A percentile compares a stretch with the other conserved stretches of the same genome.
Conservation (phyloP, 2,329 filamentous ascomycete species). For the Fusarium sp. region DNA sequence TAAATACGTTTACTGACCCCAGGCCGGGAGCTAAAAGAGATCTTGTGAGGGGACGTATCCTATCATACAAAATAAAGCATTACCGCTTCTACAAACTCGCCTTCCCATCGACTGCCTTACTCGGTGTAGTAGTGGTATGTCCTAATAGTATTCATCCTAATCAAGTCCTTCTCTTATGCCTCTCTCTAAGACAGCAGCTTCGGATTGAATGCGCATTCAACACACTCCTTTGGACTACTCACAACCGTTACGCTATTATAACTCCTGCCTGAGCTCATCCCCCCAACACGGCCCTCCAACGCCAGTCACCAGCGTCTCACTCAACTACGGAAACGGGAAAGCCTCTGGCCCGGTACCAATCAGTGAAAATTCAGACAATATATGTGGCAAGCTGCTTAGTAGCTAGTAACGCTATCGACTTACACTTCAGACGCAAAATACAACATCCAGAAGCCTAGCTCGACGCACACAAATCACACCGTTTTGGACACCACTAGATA, state of each 20-base stretch:
- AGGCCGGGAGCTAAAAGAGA: constrained; percentile 40
- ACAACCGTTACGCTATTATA: constrained; percentile 31
- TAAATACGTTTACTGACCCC: constrained; percentile 43
- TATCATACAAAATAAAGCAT: constrained; percentile 41
- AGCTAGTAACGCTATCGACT: constrained; percentile 39
- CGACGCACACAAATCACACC: constrained; percentile 39
- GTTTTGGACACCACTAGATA: constrained; percentile 37
- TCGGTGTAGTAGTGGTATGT: constrained; percentile 17
- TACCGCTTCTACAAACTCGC: constrained; percentile 33
- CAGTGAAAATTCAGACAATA: constrained; percentile 32
- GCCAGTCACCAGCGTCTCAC: constrained; percentile 36
- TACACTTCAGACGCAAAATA: constrained; percentile 36
- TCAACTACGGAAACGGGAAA: constrained; percentile 43
- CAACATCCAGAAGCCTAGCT: constrained; percentile 30
- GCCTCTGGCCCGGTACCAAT: constrained; percentile 37
- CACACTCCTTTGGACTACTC: constrained; percentile 39
- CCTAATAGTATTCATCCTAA: constrained; percentile 25
- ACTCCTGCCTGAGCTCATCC: constrained; percentile 33
- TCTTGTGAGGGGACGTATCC: constrained; percentile 37
- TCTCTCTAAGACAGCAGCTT: constrained; percentile 21
- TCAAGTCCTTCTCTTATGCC: constrained; percentile 30
- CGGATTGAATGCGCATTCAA: constrained; percentile 27
- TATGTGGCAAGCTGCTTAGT: constrained; percentile 39
- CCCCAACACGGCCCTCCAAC: constrained; percentile 36
- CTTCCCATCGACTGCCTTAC: constrained; percentile 19